These are phyloP conservation scores for Tetracladium setigerum DNA, from an alignment of 495 filamentous ascomycete species.

Conservation along the genomic window DNA sequence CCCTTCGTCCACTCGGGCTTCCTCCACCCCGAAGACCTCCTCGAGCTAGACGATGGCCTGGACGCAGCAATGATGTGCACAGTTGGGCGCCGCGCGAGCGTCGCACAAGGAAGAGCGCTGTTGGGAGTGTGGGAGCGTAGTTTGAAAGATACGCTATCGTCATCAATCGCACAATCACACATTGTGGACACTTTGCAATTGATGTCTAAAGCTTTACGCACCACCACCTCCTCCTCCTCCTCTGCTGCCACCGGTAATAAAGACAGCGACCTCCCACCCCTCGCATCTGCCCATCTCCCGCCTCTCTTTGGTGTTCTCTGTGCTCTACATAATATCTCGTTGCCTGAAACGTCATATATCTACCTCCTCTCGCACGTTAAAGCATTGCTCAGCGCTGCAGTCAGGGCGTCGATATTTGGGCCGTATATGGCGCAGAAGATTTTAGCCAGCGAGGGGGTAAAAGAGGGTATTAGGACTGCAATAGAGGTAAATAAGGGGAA, in stretches of 20 bases:
- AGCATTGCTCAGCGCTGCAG: constrained; percentile 80
- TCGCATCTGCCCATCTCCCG: constrained; percentile 59
- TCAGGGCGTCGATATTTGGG: constrained; percentile 80
- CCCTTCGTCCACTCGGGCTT: constrained; percentile 80
- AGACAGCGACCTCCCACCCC: constrained; percentile 19
- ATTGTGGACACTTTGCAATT: constrained; percentile 19
- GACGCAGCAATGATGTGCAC: constrained; percentile 83
- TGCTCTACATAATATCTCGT: constrained; percentile 44
- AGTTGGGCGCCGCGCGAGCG: constrained; percentile 76
- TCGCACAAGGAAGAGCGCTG: constrained; percentile 79
- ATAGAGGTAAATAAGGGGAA: constrained; percentile 52
- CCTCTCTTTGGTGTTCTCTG: constrained; percentile 75
- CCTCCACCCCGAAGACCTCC: constrained; percentile 46
- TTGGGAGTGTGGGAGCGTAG: constrained; percentile 84
- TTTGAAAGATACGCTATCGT: constrained; percentile 33
- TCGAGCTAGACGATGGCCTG: constrained; percentile 69
- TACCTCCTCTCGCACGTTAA: constrained; percentile 86
- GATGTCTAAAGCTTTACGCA: constrained; percentile 29
- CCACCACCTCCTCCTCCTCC: constrained; percentile 6
- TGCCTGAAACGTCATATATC: constrained; percentile 56
- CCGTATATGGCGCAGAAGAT: constrained; percentile 88
- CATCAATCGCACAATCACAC: constrained; percentile 2
- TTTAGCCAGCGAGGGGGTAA: constrained; percentile 59
- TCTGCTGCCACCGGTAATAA: constrained; percentile 6
- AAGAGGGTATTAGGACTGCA: constrained; percentile 50